Conservation (phyloP, 345 rosid genomes). For the Psidium friedrichsthalianum region DNA sequence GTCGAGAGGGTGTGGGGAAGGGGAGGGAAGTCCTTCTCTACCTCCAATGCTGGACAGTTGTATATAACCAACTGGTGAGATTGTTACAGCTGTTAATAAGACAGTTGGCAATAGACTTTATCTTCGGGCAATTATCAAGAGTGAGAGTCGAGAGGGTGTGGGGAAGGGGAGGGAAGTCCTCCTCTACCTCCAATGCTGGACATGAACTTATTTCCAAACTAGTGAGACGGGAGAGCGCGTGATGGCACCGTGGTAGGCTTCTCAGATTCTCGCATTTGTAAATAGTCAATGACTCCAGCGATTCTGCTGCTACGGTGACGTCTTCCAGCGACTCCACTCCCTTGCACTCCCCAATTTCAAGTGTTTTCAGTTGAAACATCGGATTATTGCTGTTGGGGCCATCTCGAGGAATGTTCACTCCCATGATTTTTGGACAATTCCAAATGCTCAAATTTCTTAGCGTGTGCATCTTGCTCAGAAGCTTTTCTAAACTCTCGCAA, state of each 20-base stretch:
- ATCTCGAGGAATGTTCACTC: fast-evolving
- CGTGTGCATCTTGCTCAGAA: no score
- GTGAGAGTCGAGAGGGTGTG: neutral
- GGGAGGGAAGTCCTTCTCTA: neutral
- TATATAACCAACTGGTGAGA: neutral
- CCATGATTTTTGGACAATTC: neutral
- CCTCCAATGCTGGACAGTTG: neutral
- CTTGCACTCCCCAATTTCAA: fast-evolving
- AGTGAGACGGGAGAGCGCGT: no score
- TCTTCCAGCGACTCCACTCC: neutral
- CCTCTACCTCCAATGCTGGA: neutral
- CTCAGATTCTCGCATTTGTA: no score
- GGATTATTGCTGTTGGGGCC: fast-evolving
- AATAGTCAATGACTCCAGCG: neutral
- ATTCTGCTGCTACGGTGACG: fast-evolving
- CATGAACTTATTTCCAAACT: neutral
- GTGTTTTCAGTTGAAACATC: neutral
- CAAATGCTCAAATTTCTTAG: no score
- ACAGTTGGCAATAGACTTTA: neutral
- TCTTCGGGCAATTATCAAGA: neutral
- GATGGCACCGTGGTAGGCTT: no score
- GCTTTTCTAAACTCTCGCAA: no score
- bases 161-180: neutral
- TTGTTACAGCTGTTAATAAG: neutral
- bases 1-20: neutral